Evolutionary conservation across 139 green algal species (phyloP), one percentile per base, ranked within the genome.

Genomic region (Chlamydomonas sp.): DNA sequence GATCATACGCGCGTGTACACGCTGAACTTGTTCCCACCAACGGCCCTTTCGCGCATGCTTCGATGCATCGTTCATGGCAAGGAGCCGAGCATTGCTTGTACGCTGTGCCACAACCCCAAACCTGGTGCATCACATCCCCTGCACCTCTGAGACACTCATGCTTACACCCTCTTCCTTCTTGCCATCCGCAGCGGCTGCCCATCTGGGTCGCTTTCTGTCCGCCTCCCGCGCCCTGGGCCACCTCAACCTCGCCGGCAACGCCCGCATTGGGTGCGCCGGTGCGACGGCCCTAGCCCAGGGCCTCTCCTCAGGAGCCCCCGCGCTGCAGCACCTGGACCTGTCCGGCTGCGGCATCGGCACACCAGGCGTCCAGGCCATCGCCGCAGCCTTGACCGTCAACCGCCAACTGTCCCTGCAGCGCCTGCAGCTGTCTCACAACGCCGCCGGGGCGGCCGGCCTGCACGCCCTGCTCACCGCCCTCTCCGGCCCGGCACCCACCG

Each of bases 261-360:
- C 59, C 31, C 1, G 14, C 61, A 31, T 87, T 9, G 83, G 83
- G 14, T 80, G 72, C 71, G 73, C n/a, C 10, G 83, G 83, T 62
- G 83, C 73, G 31, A 3, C 20, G 6, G 73, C 73, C 14, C 83
- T 87, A 1, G 14, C 14, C 31, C 18, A 15, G 3, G 72, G 72
- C 73, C 59, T 87, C 12, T 4, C 73, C 0, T n/a, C 83, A 12
- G 62, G 62, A 58, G 59, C 72, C 62, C 80, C 4, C 72, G 16
- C 71, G 31, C 31, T 49, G 31, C 31, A 49, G 31, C 83, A n/a
- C 49, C 71, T 87, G n/a, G 83, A 87, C 63, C 83, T 87, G 0
- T 66, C 83, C 31, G 4, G 62, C 62, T 87, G 83, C 83, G 83
- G 83, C 83, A 10, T 87, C n/a, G 73, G 31, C 20, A 16, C 62